These are phyloP conservation scores for Aristolochia contorta DNA, from an alignment of 164 flowering plant genomes.

Conservation along the genomic window DNA sequence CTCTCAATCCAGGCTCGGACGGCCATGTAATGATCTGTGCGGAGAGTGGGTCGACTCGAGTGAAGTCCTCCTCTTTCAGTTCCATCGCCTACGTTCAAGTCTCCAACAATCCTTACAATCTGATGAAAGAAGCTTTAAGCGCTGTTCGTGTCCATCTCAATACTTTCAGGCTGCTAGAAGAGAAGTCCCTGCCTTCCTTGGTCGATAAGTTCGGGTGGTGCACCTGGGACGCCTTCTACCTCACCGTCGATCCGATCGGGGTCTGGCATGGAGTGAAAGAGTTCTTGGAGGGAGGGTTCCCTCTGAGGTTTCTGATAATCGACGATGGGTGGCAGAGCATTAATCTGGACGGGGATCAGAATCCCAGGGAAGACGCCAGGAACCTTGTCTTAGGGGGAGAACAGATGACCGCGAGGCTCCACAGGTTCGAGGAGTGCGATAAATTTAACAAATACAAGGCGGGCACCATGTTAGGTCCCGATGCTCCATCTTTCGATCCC, in stretches of 20 bases:
- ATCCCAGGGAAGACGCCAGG: constrained; percentile 46
- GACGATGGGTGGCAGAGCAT: constrained; percentile 91
- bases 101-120: constrained; percentile 53
- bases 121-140: constrained; percentile 34
- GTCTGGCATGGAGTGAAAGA: constrained; percentile 34
- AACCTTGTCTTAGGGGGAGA: constrained; percentile 68
- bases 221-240: constrained; percentile 77
- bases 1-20: constrained; percentile 54
- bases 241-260: constrained; percentile 44
- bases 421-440: constrained; percentile 50
- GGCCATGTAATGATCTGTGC: constrained; percentile 53
- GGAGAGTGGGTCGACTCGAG: constrained; percentile 59
- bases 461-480: constrained; percentile 36
- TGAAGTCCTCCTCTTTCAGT: constrained; percentile 35
- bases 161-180: constrained; percentile 29
- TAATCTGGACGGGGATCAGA: constrained; percentile 40
- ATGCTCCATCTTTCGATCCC: constrained; percentile 41
- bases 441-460: constrained; percentile 53
- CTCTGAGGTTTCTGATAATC: constrained; percentile 64
- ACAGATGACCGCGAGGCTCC: constrained; percentile 77
- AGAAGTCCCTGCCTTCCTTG: constrained; percentile 45
- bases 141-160: constrained; percentile 39
- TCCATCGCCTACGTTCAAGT: constrained; percentile 68
- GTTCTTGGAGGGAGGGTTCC: constrained; percentile 40
- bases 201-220: constrained; percentile 77